Evolutionary conservation across 2,329 filamentous ascomycete genomes (phyloP).

Genomic region (Sclerotinia nivalis): DNA sequence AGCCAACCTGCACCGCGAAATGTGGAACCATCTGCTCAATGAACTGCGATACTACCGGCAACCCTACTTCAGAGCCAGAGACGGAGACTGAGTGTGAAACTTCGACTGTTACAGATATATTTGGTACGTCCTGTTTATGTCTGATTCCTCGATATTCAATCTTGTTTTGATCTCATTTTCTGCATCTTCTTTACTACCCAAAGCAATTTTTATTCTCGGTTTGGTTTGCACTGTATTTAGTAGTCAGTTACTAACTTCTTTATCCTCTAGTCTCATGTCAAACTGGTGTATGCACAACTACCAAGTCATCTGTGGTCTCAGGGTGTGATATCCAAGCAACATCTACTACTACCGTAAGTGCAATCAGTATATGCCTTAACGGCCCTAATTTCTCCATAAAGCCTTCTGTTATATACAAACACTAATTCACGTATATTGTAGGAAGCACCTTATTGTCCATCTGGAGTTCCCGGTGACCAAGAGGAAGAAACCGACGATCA

Average conservation of each 20-base stretch:
- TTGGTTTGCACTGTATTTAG: neutral
- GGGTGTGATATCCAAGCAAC: constrained; percentile 1
- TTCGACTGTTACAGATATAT: constrained; percentile 8
- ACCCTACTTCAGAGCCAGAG: neutral
- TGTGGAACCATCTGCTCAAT: neutral
- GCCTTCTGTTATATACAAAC: neutral
- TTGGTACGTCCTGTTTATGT: neutral
- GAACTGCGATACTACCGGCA: neutral
- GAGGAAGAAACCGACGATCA: neutral
- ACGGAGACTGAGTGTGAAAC: neutral
- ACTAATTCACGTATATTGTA: neutral
- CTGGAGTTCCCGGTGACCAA: neutral
- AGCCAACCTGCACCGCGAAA: neutral
- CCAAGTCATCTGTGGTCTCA: neutral
- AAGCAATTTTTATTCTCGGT: neutral
- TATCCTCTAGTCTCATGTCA: neutral
- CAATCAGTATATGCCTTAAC: neutral
- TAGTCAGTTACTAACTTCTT: neutral
- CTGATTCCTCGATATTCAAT: neutral
- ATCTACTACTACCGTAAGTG: neutral
- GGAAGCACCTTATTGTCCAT: constrained; percentile 8
- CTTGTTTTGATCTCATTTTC: neutral
- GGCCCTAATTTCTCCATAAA: neutral
- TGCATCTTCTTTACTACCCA: neutral
- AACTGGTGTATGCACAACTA: constrained; percentile 1